These are phyloP conservation scores for Chlorella sp. DNA, from an alignment of 139 green algal genomes.

Conservation along the genomic window DNA sequence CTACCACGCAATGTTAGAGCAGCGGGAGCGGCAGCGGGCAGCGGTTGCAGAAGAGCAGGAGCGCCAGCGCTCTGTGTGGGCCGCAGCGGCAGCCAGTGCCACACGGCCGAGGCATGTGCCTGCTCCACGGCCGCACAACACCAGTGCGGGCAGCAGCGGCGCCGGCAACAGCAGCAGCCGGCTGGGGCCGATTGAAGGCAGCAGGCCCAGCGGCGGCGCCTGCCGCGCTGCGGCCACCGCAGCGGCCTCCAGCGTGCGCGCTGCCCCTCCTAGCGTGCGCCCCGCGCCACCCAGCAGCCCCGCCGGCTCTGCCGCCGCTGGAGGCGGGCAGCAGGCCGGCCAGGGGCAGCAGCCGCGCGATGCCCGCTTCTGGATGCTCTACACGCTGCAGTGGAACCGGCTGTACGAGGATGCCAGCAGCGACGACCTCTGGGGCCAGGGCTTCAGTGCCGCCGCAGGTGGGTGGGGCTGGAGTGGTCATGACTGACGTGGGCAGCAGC, in stretches of 20 bases:
- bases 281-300: no score
- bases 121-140: neutral
- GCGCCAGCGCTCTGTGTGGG: neutral
- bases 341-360: neutral
- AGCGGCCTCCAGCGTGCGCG: no score
- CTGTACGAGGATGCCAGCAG: neutral
- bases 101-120: neutral
- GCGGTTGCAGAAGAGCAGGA: neutral
- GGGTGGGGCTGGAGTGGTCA: no score
- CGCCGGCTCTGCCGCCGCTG: neutral
- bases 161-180: neutral
- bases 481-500: no score
- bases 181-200: no score
- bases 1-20: neutral
- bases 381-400: neutral
- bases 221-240: no score
- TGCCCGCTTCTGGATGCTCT: conserved; percentile 14
- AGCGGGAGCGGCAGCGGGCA: conserved; percentile 8
- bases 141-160: neutral
- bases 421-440: conserved; percentile 1
- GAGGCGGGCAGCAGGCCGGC: neutral
- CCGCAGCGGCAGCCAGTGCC: neutral
- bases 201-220: no score
- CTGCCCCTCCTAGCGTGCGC: no score
- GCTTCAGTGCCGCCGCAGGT: neutral